Evolutionary conservation across 805 yeast genomes (phyloP), one percentile per base, ranked within the genome.

Genomic region (Yueomyces sinensis): DNA sequence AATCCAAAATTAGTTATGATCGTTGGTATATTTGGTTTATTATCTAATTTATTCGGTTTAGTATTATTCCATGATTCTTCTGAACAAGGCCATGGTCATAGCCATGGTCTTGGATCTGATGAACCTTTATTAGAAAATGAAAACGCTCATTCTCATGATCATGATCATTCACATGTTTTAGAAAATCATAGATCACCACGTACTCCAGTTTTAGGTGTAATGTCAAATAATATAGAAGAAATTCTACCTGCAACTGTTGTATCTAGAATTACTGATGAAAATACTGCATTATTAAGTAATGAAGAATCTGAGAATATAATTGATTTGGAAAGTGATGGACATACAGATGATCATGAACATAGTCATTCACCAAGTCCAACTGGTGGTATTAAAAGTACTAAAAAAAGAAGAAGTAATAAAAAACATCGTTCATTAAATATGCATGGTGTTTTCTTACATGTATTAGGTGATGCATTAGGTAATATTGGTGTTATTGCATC

Each of bases 381-480:
- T 11, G 7, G 13, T 1, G 15, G 14, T 25, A n/a, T n/a, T 11
- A 25, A 11, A 13, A 5, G 15, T n/a, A 25, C 28, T 6, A 25
- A 11, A 13, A 25, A 11, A 27, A 37, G 34, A 34, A 23, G 34
- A 27, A 16, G 42, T 39, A 14, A n/a, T 13, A 40, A 41, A 24
- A 29, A 63, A 40, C 47, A 58, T 23, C 74, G 70, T 51, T 82
- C 95, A n/a, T 64, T 89, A 63, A 89, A 91, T 59, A 89, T 89
- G 96, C 87, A 83, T 49, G 98, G 98, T 42, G 96, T 89, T 3
- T 91, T 83, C 52, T 65, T 89, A 50, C 98, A 89, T 52, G 98
- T 91, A 11, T 42, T 91, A 46, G 97, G 97, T 31, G 98, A 89
- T 58, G 97, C 97, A 1, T 65, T 89, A 37, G 97, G 98, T 42